Evolutionary conservation across 352 stramenopile species (phyloP).

Genomic region (Globisporangium rhizosaccharum): DNA sequence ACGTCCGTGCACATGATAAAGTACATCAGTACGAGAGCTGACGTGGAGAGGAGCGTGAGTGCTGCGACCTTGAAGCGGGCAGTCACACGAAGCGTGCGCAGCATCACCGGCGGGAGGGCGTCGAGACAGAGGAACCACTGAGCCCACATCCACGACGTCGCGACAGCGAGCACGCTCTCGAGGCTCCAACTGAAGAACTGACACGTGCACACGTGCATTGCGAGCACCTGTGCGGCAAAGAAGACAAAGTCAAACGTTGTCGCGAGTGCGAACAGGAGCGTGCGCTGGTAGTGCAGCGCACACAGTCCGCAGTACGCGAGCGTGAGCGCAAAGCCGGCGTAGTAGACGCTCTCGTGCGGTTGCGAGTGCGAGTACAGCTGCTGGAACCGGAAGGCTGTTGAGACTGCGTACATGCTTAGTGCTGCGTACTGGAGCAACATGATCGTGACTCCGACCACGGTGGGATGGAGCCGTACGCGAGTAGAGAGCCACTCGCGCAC

Average conservation of each 20-base stretch:
- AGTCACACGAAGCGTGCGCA: slow-evolving; percentile 6
- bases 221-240: slow-evolving; percentile 16
- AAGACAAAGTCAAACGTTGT: slow-evolving; percentile 26
- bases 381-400: too few relatives aligned
- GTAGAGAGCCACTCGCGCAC: not conserved
- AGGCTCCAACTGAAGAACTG: slow-evolving; percentile 14
- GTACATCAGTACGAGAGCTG: not conserved
- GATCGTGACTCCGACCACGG: too few relatives aligned
- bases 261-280: slow-evolving; percentile 4
- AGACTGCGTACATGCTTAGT: not conserved
- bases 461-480: not conserved
- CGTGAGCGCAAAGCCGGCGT: slow-evolving; percentile 3
- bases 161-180: not conserved
- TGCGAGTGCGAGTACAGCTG: too few relatives aligned
- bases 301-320: not conserved
- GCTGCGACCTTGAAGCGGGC: slow-evolving; percentile 1
- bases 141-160: slow-evolving; percentile 16
- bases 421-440: not conserved
- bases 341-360: not conserved
- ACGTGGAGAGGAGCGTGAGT: not conserved
- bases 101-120: slow-evolving; percentile 14
- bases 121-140: slow-evolving; percentile 18
- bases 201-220: slow-evolving; percentile 13
- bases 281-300: slow-evolving; percentile 7
- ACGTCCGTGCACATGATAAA: not conserved